A percentile compares a stretch with the other conserved stretches of the same genome.
Conservation (phyloP, 2,329 filamentous ascomycete species). For the Apiospora arundinis region DNA sequence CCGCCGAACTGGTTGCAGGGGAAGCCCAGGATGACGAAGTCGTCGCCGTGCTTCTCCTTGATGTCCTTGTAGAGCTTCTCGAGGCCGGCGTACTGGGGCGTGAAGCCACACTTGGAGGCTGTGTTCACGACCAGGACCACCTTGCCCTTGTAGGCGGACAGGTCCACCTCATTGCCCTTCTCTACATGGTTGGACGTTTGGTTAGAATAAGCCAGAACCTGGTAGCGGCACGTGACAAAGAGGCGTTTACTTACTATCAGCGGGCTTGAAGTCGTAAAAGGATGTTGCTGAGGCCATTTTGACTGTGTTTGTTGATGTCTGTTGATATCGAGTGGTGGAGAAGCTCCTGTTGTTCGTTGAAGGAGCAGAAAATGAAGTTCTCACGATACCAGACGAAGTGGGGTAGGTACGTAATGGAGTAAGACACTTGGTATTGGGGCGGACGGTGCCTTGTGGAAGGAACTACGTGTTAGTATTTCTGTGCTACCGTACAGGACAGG, state of each 20-base stretch:
- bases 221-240: conserved; percentile 1
- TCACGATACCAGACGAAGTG: conserved; percentile 9
- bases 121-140: conserved; percentile 97
- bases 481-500: neutral
- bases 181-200: conserved; percentile 54
- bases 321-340: neutral
- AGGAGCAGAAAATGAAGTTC: conserved; percentile 16
- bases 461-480: neutral
- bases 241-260: conserved; percentile 68
- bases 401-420: conserved; percentile 13
- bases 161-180: conserved; percentile 73
- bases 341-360: conserved; percentile 3
- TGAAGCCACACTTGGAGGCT: conserved; percentile 98
- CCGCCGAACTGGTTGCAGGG: conserved; percentile 97
- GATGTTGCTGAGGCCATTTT: conserved; percentile 71
- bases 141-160: conserved; percentile 82
- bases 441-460: conserved; percentile 6
- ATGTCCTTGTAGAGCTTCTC: conserved; percentile 88
- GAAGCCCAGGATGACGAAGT: conserved; percentile 91
- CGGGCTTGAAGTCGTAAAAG: conserved; percentile 86
- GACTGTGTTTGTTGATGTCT: conserved; percentile 29
- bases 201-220: neutral
- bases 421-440: neutral
- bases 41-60: conserved; percentile 70
- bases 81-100: conserved; percentile 89